These are phyloP conservation scores for Lactarius vividus DNA, from an alignment of 768 basidiomycete genomes.

Conservation along the genomic window DNA sequence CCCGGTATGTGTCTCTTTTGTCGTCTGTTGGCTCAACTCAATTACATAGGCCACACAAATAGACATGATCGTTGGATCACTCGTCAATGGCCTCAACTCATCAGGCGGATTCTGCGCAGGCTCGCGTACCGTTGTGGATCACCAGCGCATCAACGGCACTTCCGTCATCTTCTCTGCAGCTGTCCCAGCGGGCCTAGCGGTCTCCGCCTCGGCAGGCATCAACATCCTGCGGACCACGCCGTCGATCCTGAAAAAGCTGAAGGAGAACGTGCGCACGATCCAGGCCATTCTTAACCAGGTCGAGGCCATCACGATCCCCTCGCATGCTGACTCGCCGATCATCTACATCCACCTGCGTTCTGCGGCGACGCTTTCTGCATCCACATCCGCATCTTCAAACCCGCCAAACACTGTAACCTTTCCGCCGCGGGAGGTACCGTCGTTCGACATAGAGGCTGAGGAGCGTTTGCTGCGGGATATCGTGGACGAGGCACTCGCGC, in stretches of 20 bases:
- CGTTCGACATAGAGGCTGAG: too few species aligned
- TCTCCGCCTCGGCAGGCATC: slow-evolving; percentile 84
- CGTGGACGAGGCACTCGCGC: slow-evolving; percentile 79
- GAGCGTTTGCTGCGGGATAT: slow-evolving; percentile 32
- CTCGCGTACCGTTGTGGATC: slow-evolving; percentile 73
- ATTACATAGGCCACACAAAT: slow-evolving; percentile 49
- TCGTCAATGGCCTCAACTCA: slow-evolving; percentile 78
- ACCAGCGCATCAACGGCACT: slow-evolving; percentile 96
- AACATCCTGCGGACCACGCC: slow-evolving; percentile 73
- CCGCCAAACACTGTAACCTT: slow-evolving; percentile 50
- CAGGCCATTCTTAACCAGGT: slow-evolving; percentile 34
- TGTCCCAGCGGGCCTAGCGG: slow-evolving; percentile 85
- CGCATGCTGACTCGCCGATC: slow-evolving; percentile 81
- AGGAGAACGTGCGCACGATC: slow-evolving; percentile 53
- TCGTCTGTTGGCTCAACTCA: not conserved
- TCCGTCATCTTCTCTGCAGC: slow-evolving; percentile 96
- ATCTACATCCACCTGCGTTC: slow-evolving; percentile 73
- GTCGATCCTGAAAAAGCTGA: slow-evolving; percentile 68
- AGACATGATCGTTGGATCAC: slow-evolving; percentile 90
- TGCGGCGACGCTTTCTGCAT: slow-evolving; percentile 19
- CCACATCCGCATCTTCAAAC: slow-evolving; percentile 35
- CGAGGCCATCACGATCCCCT: slow-evolving; percentile 81
- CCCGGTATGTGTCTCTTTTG: slow-evolving; percentile 52
- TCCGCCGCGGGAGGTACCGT: slow-evolving; percentile 44
- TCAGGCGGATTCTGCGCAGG: slow-evolving; percentile 96